Evolutionary conservation across 805 yeast species (phyloP), one percentile per base, ranked within the genome.

Genomic region (Lachancea meyersii): DNA sequence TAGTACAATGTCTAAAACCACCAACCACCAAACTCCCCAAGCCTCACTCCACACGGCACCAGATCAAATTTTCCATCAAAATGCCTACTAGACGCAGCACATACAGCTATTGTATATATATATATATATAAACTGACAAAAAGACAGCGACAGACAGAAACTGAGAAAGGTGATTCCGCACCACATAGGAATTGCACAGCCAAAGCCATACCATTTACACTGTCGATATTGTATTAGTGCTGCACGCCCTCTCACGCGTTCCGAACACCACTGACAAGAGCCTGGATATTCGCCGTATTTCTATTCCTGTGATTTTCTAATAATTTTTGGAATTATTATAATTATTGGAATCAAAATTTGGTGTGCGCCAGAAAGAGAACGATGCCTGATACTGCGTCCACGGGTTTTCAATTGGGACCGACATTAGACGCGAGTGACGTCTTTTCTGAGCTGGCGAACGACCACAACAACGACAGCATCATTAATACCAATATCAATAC

Each of bases 321-420:
- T 26, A 4, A 11, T 26, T 10, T 26, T 10, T 10, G 28, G 14
- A 11, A 10, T 10, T 26, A 13, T 26, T 26, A 26, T 26, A 11
- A 26, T 26, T 11, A 10, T 6, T 26, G 13, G 28, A 10, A 11
- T 26, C 13, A 26, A 14, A 26, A 11, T 6, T 10, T 6, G 28
- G 16, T 31, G 35, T 32, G 14, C 21, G 38, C 14, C 30, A 13
- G 31, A 21, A 35, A 9, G 24, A 21, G n/a, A n/a, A n/a, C 18
- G n/a, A 28, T 30, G 40, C 26, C 37, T 13, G 37, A 39, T 39
- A 22, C 37, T 31, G 37, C 42, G 21, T 31, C 35, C 31, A 39
- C 37, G 20, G 42, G 42, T n/a, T 30, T 27, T 37, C 32, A 37
- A 26, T 27, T 37, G 33, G 40, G 26, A 20, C 9, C 33, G n/a